These are phyloP conservation scores for Aspergillus awamori DNA, from an alignment of 2,329 filamentous ascomycete genomes.

Conservation along the genomic window DNA sequence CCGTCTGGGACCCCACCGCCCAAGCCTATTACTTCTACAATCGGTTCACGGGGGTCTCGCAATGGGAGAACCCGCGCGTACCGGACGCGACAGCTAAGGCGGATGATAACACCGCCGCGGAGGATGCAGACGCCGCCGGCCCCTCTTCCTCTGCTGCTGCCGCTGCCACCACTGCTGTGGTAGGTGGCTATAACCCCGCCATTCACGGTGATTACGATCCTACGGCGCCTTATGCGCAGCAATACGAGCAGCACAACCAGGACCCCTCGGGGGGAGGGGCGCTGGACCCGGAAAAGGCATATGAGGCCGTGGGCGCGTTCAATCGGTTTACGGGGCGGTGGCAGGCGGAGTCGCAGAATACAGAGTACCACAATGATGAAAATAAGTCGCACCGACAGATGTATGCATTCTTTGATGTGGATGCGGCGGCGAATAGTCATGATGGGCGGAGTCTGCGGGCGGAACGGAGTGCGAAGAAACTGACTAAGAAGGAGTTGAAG, in stretches of 20 bases:
- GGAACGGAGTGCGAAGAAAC: conserved; percentile 81
- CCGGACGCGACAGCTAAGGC: conserved; percentile 47
- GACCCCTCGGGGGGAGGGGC: conserved; percentile 34
- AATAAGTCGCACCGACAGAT: conserved; percentile 86
- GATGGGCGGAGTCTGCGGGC: conserved; percentile 89
- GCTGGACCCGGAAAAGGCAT: conserved; percentile 54
- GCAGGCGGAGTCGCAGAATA: conserved; percentile 67
- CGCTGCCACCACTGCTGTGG: conserved; percentile 44
- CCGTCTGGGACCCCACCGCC: conserved; percentile 70
- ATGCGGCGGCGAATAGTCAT: conserved; percentile 87
- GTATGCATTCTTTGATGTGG: conserved; percentile 94
- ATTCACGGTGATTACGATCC: conserved; percentile 97
- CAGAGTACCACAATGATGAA: conserved; percentile 81
- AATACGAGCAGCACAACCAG: conserved; percentile 43
- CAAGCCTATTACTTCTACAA: conserved; percentile 85
- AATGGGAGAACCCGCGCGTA: conserved; percentile 86
- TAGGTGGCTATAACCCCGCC: conserved; percentile 86
- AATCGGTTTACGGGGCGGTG: conserved; percentile 88
- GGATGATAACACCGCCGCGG: conserved; percentile 22
- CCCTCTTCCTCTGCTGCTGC: neutral
- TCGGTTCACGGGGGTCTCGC: conserved; percentile 70
- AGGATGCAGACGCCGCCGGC: neutral
- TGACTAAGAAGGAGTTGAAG: conserved; percentile 83
- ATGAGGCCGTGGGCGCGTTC: conserved; percentile 74
- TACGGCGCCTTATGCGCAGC: conserved; percentile 87